Conservation (phyloP, 805 yeast genomes). For the Schwanniomyces vanrijiae region DNA sequence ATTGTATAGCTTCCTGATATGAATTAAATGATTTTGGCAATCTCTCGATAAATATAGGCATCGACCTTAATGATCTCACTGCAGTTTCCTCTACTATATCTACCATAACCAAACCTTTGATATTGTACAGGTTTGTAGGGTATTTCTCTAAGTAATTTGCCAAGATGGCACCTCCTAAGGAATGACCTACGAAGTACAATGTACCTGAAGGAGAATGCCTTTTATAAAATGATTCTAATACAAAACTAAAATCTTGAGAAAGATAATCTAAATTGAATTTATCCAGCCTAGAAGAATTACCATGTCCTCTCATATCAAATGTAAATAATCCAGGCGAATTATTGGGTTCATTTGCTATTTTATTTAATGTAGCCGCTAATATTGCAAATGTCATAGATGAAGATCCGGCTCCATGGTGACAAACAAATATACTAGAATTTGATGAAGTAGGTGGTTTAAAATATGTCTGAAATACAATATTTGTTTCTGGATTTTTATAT, state of each 20-base stretch:
- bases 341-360: conserved; percentile 10
- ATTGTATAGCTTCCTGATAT: conserved; percentile 63
- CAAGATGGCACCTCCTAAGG: conserved; percentile 87
- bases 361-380: conserved; percentile 31
- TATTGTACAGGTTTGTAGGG: conserved; percentile 17
- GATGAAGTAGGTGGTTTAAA: conserved; percentile 49
- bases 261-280: conserved; percentile 51
- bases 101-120: conserved; percentile 72
- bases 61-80: conserved; percentile 59
- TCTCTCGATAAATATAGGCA: conserved; percentile 63
- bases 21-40: conserved; percentile 63
- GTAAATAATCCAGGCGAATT: conserved; percentile 57
- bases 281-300: conserved; percentile 31
- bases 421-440: conserved; percentile 59
- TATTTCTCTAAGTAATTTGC: conserved; percentile 46
- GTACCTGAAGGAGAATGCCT: conserved; percentile 19
- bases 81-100: conserved; percentile 97
- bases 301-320: conserved; percentile 89
- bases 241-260: conserved; percentile 53
- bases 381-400: conserved; percentile 74
- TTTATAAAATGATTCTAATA: conserved; percentile 41
- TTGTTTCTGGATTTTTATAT: conserved; percentile 11
- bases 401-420: conserved; percentile 97
- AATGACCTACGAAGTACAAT: conserved; percentile 78
- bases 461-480: conserved; percentile 43